A percentile compares a stretch with the other conserved stretches of the same genome.
These are phyloP conservation scores for Plantago ovata DNA, from an alignment of 257 asterid genomes.

Conservation along the genomic window DNA sequence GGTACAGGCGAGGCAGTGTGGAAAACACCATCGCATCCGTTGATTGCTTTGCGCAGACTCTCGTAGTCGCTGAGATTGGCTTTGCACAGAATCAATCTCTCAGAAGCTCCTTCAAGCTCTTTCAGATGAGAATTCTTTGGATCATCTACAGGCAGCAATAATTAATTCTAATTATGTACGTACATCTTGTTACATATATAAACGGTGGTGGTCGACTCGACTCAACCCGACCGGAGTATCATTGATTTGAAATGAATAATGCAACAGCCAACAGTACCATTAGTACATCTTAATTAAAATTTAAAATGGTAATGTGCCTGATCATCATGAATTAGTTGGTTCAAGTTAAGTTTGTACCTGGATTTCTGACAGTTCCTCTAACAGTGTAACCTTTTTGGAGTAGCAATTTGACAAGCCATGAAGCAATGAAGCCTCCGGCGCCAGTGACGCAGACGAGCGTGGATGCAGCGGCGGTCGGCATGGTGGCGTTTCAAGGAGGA, in stretches of 20 bases:
- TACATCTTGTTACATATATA: no score
- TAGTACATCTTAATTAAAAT: neutral
- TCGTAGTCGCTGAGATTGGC: conserved; percentile 82
- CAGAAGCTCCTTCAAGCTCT: conserved; percentile 82
- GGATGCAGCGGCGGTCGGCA: conserved; percentile 61
- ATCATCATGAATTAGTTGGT: no score
- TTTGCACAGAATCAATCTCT: conserved; percentile 61
- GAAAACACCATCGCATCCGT: conserved; percentile 93
- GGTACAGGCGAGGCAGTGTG: conserved; percentile 83
- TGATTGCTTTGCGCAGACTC: conserved; percentile 68
- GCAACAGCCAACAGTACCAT: no score
- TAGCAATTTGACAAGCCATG: conserved; percentile 89
- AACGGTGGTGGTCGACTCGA: no score
- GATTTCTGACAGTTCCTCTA: conserved; percentile 88
- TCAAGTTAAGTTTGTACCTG: conserved; percentile 45
- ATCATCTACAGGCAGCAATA: conserved; percentile 80
- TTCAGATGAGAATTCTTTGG: conserved; percentile 74
- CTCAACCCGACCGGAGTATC: no score
- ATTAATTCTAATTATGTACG: no score
- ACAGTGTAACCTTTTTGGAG: conserved; percentile 87
- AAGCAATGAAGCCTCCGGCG: conserved; percentile 97
- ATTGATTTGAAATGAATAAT: no score
- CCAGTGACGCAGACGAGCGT: conserved; percentile 91
- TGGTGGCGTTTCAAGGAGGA: conserved; percentile 15
- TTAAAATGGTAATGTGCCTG: no score